Base-by-base conservation (phyloP, 2,329 filamentous ascomycete species). In the Ceratocystis cacaofunesta region DNA sequence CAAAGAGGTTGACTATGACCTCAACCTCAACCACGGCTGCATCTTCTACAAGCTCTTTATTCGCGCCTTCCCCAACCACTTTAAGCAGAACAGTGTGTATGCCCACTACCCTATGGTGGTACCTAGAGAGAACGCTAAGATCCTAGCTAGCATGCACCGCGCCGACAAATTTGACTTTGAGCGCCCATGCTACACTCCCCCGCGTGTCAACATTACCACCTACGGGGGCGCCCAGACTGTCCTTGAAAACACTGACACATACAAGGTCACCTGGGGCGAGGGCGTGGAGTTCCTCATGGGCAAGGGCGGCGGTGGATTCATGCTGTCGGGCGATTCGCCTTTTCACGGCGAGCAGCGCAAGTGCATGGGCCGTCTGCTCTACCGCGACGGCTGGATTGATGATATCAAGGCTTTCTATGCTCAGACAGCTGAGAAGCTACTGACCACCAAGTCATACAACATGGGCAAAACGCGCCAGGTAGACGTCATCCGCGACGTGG, bases 41-140 rank as follows among this genome's bases (percentile, higher is more conserved):
- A 84, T 91, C 12, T 89, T 92, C 75, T 91, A 92, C 78, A 95
- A 94, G 77, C 80, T 95, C 44, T 87, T 92, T 72, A 78, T 89
- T 44, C 82, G 87, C 4, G 88, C 89, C 0, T 69, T 95, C 78
- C 90, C 90, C 0, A 81, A 88, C 69, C 87, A 90, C 75, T 92
- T 92, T 79, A 84, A 83, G 72, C 75, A 79, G 22, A 86, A 94
- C 76, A 91, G 87, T 0, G 84, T 92, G 65, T 95, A 92, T 69
- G 89, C 88, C 0, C 88, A 92, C 72, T 91, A 87, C 71, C 88
- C 85, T n/a, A 84, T 84, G 81, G 75, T 77, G 2, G 85, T 87
- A 1, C 89, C 90, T 0, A 77, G 78, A 0, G 89, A 92, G 72
- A 94, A 90, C 73, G 75, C 80, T 66, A 83, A 81, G 68, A 91